Evolutionary conservation across 345 rosid species (phyloP).

Genomic region (Boechera divaricarpa): DNA sequence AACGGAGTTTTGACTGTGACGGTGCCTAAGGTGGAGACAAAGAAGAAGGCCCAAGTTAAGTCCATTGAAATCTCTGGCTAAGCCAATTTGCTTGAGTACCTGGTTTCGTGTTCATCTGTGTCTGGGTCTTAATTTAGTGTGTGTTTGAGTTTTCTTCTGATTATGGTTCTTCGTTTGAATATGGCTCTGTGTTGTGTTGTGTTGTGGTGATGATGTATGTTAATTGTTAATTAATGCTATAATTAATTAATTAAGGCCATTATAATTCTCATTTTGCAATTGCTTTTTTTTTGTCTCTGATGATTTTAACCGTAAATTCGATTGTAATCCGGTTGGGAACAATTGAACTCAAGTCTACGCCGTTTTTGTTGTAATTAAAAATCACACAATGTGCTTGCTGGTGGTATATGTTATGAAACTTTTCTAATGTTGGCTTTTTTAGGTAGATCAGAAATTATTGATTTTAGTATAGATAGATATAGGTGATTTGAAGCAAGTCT

Average conservation of each 20-base stretch:
- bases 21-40: conserved; percentile 44
- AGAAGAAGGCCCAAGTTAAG: conserved; percentile 43
- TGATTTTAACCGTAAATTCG: background rate
- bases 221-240: background rate
- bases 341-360: background rate
- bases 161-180: background rate
- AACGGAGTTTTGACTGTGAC: conserved; percentile 49
- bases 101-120: background rate
- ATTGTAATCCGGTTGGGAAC: background rate
- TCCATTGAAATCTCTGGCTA: conserved; percentile 44
- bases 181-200: background rate
- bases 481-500: too few relatives aligned
- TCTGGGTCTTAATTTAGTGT: background rate
- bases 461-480: background rate
- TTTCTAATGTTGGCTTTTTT: background rate
- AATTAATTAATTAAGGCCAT: background rate
- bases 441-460: background rate
- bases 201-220: background rate
- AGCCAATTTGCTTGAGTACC: background rate
- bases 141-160: background rate
- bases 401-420: background rate
- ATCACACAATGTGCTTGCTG: background rate
- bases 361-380: background rate
- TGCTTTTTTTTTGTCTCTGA: background rate
- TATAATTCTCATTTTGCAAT: background rate